These are phyloP conservation scores for Sphagnum magellanicum DNA, from an alignment of 228 moss, liverwort and hornwort species.

Conservation along the genomic window DNA sequence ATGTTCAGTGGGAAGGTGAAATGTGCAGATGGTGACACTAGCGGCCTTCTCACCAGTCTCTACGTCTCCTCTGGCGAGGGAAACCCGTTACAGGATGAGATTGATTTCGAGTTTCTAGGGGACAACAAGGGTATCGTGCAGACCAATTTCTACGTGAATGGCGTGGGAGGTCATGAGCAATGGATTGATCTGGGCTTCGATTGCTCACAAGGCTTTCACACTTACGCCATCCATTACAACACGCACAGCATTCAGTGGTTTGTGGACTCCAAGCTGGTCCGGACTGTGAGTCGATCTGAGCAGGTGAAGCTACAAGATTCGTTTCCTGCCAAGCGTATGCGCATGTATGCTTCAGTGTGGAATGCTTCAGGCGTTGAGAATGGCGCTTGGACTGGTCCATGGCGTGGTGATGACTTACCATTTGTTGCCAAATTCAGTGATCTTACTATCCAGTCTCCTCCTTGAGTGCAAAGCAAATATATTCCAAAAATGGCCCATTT, in stretches of 20 bases:
- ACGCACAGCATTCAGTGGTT: constrained; percentile 30
- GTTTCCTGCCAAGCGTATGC: constrained; percentile 31
- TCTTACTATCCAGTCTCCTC: constrained; percentile 12
- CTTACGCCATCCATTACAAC: constrained; percentile 32
- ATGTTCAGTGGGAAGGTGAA: constrained; percentile 27
- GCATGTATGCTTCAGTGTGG: constrained; percentile 45
- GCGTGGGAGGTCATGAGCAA: constrained; percentile 28
- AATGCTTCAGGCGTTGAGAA: constrained; percentile 37
- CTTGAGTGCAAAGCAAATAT: neutral
- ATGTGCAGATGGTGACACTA: constrained; percentile 47
- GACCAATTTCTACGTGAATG: constrained; percentile 61
- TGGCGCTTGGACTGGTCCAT: constrained; percentile 49
- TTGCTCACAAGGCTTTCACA: constrained; percentile 40
- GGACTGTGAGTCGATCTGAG: constrained; percentile 11
- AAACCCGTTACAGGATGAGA: constrained; percentile 30
- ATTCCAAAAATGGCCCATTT: neutral
- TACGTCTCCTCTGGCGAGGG: constrained; percentile 53
- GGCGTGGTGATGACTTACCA: constrained; percentile 34
- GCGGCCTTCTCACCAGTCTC: constrained; percentile 43
- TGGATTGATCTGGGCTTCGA: constrained; percentile 36
- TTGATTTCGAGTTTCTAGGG: constrained; percentile 58
- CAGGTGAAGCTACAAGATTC: constrained; percentile 1
- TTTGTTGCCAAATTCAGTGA: constrained; percentile 36
- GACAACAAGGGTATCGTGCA: constrained; percentile 54
- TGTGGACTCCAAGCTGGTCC: constrained; percentile 33